Conservation (phyloP, 495 filamentous ascomycete genomes). For the Aspergillus affinis region DNA sequence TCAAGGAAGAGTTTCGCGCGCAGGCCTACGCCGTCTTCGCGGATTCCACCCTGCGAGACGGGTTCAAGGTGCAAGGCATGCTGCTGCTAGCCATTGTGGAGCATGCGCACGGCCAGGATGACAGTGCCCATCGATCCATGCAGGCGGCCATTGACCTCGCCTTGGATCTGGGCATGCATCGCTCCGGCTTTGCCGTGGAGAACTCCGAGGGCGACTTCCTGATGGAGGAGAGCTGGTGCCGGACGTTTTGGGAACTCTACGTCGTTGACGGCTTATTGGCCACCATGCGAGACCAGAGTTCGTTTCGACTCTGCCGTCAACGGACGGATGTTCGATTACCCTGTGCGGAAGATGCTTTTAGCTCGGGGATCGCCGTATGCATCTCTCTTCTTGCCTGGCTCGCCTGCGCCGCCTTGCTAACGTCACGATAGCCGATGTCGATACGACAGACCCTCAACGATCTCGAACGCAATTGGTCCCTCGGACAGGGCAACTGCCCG, state of each 20-base stretch:
- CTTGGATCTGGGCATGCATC: conserved; percentile 67
- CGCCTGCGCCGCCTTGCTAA: not conserved
- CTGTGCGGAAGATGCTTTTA: conserved; percentile 23
- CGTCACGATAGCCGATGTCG: conserved; percentile 6
- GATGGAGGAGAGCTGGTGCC: conserved; percentile 71
- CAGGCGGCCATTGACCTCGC: conserved; percentile 61
- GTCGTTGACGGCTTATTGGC: conserved; percentile 58
- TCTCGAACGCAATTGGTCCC: conserved; percentile 16
- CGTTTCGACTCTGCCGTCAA: conserved; percentile 35
- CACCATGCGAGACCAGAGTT: conserved; percentile 23
- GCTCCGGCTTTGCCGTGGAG: conserved; percentile 37
- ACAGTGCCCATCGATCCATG: conserved; percentile 58
- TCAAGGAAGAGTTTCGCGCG: conserved; percentile 50
- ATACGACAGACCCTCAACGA: conserved; percentile 12
- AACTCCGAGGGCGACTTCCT: conserved; percentile 42
- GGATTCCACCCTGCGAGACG: conserved; percentile 50
- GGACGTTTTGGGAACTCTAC: conserved; percentile 84
- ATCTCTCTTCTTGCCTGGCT: not conserved
- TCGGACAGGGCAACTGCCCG: conserved; percentile 7
- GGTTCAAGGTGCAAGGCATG: conserved; percentile 70
- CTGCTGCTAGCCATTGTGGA: conserved; percentile 67
- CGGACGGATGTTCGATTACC: conserved; percentile 29
- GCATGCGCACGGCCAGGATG: conserved; percentile 63
- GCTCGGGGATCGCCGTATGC: conserved; percentile 10
- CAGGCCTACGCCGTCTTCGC: conserved; percentile 56